Conservation (phyloP, 768 basidiomycete genomes). For the Sporobolomyces phaffii region DNA sequence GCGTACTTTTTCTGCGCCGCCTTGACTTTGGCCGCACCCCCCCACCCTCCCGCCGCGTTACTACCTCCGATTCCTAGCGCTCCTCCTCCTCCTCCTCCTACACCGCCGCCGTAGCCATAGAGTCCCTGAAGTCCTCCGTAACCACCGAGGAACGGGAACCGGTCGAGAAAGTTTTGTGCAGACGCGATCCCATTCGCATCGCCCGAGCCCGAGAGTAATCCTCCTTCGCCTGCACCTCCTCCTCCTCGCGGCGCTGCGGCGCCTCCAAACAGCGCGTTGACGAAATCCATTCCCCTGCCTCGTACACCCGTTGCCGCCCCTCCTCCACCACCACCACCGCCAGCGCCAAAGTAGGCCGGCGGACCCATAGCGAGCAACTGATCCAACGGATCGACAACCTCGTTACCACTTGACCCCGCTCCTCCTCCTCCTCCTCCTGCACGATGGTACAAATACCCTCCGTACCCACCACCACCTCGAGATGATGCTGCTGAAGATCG, state of each 20-base stretch:
- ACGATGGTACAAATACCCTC: background rate
- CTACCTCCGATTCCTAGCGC: no score
- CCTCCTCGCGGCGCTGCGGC: background rate
- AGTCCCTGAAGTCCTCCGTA: background rate
- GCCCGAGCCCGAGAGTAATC: background rate
- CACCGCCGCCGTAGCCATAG: background rate
- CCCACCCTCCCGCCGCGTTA: background rate
- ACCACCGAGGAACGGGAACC: background rate
- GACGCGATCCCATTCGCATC: background rate
- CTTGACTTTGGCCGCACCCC: conserved; percentile 25
- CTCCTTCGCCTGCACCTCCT: background rate
- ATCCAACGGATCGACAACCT: background rate
- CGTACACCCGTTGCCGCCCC: background rate
- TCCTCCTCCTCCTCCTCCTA: background rate
- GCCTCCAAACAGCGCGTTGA: background rate
- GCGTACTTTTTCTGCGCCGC: conserved; percentile 27
- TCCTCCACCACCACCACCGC: background rate
- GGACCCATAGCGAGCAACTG: background rate
- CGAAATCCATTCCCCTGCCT: no score
- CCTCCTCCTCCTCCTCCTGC: background rate
- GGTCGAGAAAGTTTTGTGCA: no score
- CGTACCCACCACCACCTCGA: background rate
- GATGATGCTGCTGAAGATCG: no score
- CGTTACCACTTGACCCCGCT: no score
- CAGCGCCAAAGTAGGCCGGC: no score